Evolutionary conservation across 2,329 filamentous ascomycete species (phyloP), one percentile per base, ranked within the genome.

Genomic region (Setomelanomma holmii): DNA sequence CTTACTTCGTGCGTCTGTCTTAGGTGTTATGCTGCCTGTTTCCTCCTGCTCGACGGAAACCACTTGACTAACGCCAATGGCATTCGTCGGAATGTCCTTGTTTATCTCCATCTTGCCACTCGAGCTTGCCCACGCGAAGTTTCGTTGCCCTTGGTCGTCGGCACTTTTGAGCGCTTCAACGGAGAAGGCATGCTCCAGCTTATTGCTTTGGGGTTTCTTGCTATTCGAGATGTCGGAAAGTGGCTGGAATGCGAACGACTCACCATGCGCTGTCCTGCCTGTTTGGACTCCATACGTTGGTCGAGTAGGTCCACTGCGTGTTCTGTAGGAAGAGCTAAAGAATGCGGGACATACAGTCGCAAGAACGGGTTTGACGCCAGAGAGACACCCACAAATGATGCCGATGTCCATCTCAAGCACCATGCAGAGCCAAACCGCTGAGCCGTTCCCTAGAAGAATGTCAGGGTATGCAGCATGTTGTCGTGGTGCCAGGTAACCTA

Each of bases 331-430:
- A 7, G 46, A 39, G 17, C 41, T 40, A 50, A 73, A 71, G 5
- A 67, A 10, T 5, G 40, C 38, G n/a, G 69, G 70, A 44, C 69
- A 71, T 20, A 68, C 5, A 24, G 45, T 49, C 34, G 56, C 59
- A n/a, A 73, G 59, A n/a, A 72, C 52, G 16, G 70, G 68, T 49
- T 70, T 70, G 34, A 70, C 61, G 48, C 67, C 64, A 1, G 65
- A 67, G 22, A 73, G 62, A 40, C 67, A 71, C 24, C 64, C 62
- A 49, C 66, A 71, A 14, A 72, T 66, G 12, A 73, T 63, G 6
- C 68, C 70, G 4, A 69, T 43, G 39, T 72, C 67, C 50, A 64
- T 62, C 48, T 73, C 69, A 22, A 69, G 19, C 21, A 55, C 52
- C 44, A 65, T 63, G 23, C 57, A 24, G 7, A 55, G 41, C 51